These are phyloP conservation scores for Xylaria scruposa DNA, from an alignment of 495 filamentous ascomycete genomes.

Conservation along the genomic window DNA sequence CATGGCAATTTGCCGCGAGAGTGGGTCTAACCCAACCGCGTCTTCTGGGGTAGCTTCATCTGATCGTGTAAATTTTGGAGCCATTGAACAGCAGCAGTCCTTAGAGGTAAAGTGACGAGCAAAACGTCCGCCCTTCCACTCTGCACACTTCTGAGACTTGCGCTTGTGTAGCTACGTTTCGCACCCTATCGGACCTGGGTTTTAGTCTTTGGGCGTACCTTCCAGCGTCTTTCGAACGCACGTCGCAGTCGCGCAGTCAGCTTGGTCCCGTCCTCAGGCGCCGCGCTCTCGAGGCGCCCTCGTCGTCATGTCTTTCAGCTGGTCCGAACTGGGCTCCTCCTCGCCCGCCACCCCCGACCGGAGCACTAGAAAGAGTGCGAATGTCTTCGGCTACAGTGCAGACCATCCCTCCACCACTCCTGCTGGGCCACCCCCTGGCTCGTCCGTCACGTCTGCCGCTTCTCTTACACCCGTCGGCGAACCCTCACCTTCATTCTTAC, in stretches of 20 bases:
- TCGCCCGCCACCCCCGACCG: constrained; percentile 48
- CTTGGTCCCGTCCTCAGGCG: constrained; percentile 10
- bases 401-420: constrained; percentile 76
- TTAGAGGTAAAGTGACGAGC: background rate
- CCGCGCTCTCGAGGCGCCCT: constrained; percentile 23
- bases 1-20: background rate
- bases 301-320: constrained; percentile 46
- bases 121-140: background rate
- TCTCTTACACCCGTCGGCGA: constrained; percentile 79
- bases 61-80: constrained; percentile 19
- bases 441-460: constrained; percentile 52
- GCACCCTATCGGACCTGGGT: background rate
- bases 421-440: constrained; percentile 70
- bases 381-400: constrained; percentile 35
- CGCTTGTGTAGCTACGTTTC: background rate
- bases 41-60: constrained; percentile 22
- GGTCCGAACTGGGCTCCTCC: constrained; percentile 38
- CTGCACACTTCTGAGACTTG: background rate
- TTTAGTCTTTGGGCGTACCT: background rate
- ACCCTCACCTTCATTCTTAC: constrained; percentile 67
- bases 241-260: constrained; percentile 11
- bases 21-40: constrained; percentile 17
- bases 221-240: background rate
- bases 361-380: constrained; percentile 34
- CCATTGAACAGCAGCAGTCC: background rate